Percentiles rank a stretch among this genome's conserved stretches.
phyloP scores from a whole-genome alignment of 1,139 yeast genomes.

The Kurtzmaniella quercitrusa region DNA sequence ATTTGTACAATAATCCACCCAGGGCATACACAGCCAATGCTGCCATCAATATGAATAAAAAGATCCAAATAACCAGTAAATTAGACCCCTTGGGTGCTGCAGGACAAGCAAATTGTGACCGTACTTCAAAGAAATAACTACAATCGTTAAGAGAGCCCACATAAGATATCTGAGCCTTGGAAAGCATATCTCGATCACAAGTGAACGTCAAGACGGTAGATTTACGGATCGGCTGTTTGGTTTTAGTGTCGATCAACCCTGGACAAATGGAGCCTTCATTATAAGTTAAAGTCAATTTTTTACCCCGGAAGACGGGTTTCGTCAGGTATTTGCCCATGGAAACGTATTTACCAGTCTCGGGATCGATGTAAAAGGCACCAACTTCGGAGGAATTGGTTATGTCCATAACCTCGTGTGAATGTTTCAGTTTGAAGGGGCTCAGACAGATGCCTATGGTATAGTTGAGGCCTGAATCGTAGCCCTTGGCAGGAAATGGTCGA shows the following conservation, averaged over 20 bases:
- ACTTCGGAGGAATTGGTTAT: constrained; percentile 46
- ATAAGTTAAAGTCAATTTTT: constrained; percentile 67
- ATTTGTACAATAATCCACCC: constrained; percentile 50
- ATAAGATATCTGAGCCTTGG: constrained; percentile 64
- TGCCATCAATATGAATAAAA: constrained; percentile 48
- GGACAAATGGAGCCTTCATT: constrained; percentile 68
- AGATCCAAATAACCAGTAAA: constrained; percentile 57
- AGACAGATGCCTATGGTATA: constrained; percentile 81
- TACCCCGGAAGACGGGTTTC: constrained; percentile 64
- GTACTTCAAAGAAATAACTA: constrained; percentile 77
- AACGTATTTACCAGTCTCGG: constrained; percentile 40
- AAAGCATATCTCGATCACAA: constrained; percentile 72
- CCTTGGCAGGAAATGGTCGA: constrained; percentile 63
- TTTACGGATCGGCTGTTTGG: constrained; percentile 46
- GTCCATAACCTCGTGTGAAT: constrained; percentile 30
- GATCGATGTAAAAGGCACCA: constrained; percentile 67
- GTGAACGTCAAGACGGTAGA: constrained; percentile 70
- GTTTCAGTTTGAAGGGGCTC: constrained; percentile 45
- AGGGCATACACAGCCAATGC: constrained; percentile 52
- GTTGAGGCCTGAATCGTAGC: constrained; percentile 67
- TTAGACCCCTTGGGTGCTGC: constrained; percentile 60
- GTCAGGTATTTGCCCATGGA: constrained; percentile 67
- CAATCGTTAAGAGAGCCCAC: constrained; percentile 75
- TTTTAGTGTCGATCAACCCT: constrained; percentile 21
- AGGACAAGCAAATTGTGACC: constrained; percentile 87